Conservation (phyloP, 176 grass and related monocot species). For the Musa acuminata region DNA sequence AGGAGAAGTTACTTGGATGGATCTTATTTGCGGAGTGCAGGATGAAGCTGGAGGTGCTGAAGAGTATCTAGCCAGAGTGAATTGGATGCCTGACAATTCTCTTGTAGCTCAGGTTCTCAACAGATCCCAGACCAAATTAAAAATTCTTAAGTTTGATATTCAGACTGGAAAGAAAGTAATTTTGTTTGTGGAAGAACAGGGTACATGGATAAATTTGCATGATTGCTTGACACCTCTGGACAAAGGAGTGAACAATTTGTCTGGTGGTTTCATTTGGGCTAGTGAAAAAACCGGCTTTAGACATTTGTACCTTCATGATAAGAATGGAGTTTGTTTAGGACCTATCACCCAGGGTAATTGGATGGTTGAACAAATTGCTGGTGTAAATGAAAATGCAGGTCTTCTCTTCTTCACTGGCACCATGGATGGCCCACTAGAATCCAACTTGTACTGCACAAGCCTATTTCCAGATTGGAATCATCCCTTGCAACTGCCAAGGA, state of each 20-base stretch:
- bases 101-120: constrained; percentile 85
- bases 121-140: constrained; percentile 73
- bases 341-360: constrained; percentile 88
- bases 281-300: constrained; percentile 94
- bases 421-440: constrained; percentile 75
- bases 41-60: constrained; percentile 41
- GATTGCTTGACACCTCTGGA: constrained; percentile 91
- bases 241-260: constrained; percentile 54
- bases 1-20: constrained; percentile 88
- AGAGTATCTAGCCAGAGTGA: constrained; percentile 94
- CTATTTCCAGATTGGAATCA: constrained; percentile 67
- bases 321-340: constrained; percentile 62
- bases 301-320: constrained; percentile 87
- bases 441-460: constrained; percentile 70
- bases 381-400: constrained; percentile 79
- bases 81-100: constrained; percentile 79
- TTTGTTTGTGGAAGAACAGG: constrained; percentile 61
- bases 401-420: constrained; percentile 77
- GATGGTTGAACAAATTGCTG: constrained; percentile 96
- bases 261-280: constrained; percentile 88
- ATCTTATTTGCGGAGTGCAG: constrained; percentile 65
- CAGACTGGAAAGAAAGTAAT: constrained; percentile 57
- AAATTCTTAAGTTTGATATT: constrained; percentile 84
- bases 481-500: constrained; percentile 65
- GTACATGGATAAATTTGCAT: constrained; percentile 79